phyloP scores from a whole-genome alignment of 75 land plant genomes.

The Cupressus sempervirens region DNA sequence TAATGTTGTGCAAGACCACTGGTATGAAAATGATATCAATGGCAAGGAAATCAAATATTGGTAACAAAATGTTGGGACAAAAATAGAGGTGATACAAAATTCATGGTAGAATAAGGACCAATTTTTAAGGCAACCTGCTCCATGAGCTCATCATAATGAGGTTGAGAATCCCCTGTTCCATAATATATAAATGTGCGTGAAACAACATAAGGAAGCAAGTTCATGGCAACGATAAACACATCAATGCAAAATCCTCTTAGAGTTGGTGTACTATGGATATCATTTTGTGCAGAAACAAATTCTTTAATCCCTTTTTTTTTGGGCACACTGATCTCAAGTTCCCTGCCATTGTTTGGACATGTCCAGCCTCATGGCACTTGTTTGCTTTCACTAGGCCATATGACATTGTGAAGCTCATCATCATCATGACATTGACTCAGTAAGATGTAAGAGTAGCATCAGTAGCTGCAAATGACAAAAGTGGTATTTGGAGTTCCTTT shows the following conservation, averaged over 20 bases:
- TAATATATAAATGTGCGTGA: slow-evolving; percentile 32
- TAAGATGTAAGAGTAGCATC: slow-evolving; percentile 45
- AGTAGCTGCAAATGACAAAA: slow-evolving; percentile 52
- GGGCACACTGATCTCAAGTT: slow-evolving; percentile 59
- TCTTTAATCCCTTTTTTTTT: slow-evolving; percentile 41
- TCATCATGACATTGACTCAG: slow-evolving; percentile 41
- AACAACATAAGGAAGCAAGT: slow-evolving; percentile 43
- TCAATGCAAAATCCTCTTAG: slow-evolving; percentile 72
- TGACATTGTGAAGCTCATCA: slow-evolving; percentile 36
- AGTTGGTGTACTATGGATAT: slow-evolving; percentile 10
- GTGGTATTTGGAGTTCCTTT: slow-evolving; percentile 47
- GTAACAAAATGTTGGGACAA: background rate
- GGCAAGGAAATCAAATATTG: background rate
- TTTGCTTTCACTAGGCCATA: slow-evolving; percentile 60
- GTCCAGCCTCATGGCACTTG: slow-evolving; percentile 63
- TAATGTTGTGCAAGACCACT: background rate
- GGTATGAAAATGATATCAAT: background rate
- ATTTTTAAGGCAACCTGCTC: slow-evolving; percentile 43
- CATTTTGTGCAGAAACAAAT: slow-evolving; percentile 32
- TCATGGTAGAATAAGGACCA: slow-evolving; percentile 19
- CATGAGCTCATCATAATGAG: slow-evolving; percentile 47
- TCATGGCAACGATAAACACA: slow-evolving; percentile 51
- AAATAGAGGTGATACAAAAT: background rate
- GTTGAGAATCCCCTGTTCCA: slow-evolving; percentile 48
- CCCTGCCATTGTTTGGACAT: slow-evolving; percentile 46